phyloP scores from a whole-genome alignment of 345 rosid genomes.

The Microthlaspi erraticum region DNA sequence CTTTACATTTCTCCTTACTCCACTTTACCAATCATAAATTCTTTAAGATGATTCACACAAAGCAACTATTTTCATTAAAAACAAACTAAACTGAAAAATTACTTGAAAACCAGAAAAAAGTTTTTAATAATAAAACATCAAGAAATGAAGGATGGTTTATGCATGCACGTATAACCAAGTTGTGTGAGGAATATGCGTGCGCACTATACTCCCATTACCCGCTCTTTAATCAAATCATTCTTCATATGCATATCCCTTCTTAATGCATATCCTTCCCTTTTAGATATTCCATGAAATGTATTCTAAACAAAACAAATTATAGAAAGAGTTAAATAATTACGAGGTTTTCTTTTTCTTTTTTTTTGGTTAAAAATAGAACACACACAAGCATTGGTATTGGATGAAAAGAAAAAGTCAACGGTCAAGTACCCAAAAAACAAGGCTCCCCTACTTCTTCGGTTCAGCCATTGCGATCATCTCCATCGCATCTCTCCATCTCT shows the following conservation, averaged over 20 bases:
- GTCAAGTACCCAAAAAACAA: constrained; percentile 33
- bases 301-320: neutral
- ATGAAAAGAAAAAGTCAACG: constrained; percentile 40
- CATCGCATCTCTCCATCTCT: constrained; percentile 20
- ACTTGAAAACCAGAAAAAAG: neutral
- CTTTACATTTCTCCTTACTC: neutral
- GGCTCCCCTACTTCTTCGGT: constrained; percentile 47
- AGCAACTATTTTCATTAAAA: neutral
- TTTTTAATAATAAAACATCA: constrained; percentile 12
- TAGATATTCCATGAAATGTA: no score
- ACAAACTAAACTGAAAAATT: neutral
- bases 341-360: neutral
- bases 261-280: neutral
- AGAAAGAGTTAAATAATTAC: constrained; percentile 11
- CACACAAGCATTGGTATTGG: constrained; percentile 21
- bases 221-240: constrained; percentile 27
- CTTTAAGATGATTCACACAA: neutral
- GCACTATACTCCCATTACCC: constrained; percentile 43
- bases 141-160: constrained; percentile 34
- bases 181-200: constrained; percentile 35
- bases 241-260: constrained; percentile 1
- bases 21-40: neutral
- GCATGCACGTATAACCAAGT: constrained; percentile 41
- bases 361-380: constrained; percentile 36
- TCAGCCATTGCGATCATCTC: constrained; percentile 34